Evolutionary conservation across 2,329 filamentous ascomycete genomes (phyloP).

Genomic region (Hypocreales sp.): DNA sequence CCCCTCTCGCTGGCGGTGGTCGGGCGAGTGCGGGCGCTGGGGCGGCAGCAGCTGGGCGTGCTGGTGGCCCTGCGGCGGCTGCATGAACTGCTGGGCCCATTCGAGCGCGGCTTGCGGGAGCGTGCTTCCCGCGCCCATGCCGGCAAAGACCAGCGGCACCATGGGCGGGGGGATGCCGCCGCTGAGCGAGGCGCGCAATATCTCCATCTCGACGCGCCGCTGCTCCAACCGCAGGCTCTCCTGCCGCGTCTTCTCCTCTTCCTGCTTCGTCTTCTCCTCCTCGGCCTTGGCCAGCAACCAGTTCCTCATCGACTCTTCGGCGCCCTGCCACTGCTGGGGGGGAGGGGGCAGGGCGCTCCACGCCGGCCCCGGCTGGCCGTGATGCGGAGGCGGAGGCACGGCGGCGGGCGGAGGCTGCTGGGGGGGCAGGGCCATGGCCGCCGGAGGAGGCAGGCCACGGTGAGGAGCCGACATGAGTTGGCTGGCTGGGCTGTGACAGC

Average conservation of each 20-base stretch:
- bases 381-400: slow-evolving; percentile 12
- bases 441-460: slow-evolving; percentile 53
- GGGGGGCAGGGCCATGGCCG: slow-evolving; percentile 45
- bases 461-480: slow-evolving; percentile 54
- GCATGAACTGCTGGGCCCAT: slow-evolving; percentile 52
- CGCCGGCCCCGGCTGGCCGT: slow-evolving; percentile 13
- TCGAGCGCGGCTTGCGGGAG: slow-evolving; percentile 47
- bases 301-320: slow-evolving; percentile 54
- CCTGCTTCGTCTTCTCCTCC: slow-evolving; percentile 57
- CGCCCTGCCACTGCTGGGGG: slow-evolving; percentile 49
- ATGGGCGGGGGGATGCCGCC: slow-evolving; percentile 60
- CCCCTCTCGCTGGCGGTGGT: slow-evolving; percentile 31
- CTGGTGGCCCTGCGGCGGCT: slow-evolving; percentile 28
- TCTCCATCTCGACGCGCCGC: slow-evolving; percentile 56
- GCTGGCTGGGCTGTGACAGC: slow-evolving; percentile 29
- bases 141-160: slow-evolving; percentile 60
- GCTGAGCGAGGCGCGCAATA: slow-evolving; percentile 51
- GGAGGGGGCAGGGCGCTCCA: slow-evolving; percentile 43
- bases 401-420: slow-evolving; percentile 20
- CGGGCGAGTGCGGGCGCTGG: slow-evolving; percentile 34
- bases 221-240: slow-evolving; percentile 57
- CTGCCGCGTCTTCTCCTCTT: slow-evolving; percentile 54
- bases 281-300: slow-evolving; percentile 60
- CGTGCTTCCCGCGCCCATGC: slow-evolving; percentile 45
- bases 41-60: slow-evolving; percentile 34